These are phyloP conservation scores for Talaromyces sp. DNA, from an alignment of 2,329 filamentous ascomycete species.

Conservation along the genomic window DNA sequence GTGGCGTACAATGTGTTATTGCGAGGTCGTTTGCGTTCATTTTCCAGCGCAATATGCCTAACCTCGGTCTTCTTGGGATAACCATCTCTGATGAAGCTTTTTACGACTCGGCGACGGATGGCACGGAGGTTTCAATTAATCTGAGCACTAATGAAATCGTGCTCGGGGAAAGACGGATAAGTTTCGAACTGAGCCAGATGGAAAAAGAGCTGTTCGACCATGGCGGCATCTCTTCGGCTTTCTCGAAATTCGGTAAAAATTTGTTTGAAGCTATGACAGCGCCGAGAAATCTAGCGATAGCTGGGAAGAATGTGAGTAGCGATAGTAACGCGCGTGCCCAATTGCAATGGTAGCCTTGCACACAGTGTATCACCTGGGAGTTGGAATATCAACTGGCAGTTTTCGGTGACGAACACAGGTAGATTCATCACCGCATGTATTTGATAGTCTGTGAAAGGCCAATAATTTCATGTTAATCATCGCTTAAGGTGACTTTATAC, in stretches of 20 bases:
- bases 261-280: conserved; percentile 29
- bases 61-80: conserved; percentile 46
- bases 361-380: neutral
- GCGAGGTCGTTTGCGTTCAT: conserved; percentile 48
- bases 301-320: neutral
- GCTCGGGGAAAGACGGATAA: conserved; percentile 27
- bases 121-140: conserved; percentile 38
- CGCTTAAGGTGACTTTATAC: neutral
- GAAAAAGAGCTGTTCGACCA: conserved; percentile 38
- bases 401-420: neutral
- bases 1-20: conserved; percentile 44
- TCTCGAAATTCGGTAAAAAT: conserved; percentile 37
- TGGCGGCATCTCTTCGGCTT: conserved; percentile 41
- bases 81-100: conserved; percentile 40
- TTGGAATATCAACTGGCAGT: neutral
- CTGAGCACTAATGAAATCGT: conserved; percentile 22
- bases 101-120: conserved; percentile 36
- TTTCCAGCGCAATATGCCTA: conserved; percentile 47
- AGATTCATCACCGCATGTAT: neutral
- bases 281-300: conserved; percentile 13
- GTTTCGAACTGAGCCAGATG: conserved; percentile 39
- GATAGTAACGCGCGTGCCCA: neutral
- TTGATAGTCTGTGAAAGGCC: neutral
- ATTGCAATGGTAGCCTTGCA: conserved; percentile 10
- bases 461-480: neutral